A percentile compares a stretch with the other conserved stretches of the same genome.
Conservation (phyloP, 139 green algal species). For the Chlamydomonas eustigma region DNA sequence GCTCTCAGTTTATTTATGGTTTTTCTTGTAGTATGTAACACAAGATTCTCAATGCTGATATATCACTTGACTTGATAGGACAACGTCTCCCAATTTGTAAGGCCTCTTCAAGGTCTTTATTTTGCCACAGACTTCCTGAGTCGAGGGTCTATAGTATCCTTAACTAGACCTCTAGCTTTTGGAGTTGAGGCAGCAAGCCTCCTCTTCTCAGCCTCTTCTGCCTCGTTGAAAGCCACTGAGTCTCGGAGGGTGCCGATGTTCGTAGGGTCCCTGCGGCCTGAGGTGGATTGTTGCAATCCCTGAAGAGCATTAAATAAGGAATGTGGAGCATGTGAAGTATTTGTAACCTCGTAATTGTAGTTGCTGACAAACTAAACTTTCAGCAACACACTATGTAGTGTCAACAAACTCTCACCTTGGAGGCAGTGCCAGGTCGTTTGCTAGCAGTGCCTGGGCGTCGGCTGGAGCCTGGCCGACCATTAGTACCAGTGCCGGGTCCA, state of each 20-base stretch:
- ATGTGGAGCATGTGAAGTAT: no score
- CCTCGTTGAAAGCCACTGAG: slow-evolving; percentile 4
- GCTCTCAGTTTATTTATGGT: no score
- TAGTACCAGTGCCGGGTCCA: not conserved
- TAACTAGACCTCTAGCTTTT: slow-evolving; percentile 41
- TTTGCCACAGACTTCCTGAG: slow-evolving; percentile 29
- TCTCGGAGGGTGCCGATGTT: slow-evolving; percentile 43
- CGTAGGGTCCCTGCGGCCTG: slow-evolving; percentile 28
- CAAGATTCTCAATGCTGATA: no score
- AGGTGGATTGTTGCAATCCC: not conserved
- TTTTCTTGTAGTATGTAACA: no score
- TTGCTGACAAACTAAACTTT: no score
- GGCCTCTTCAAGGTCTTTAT: slow-evolving; percentile 1
- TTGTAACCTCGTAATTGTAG: no score
- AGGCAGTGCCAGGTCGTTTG: slow-evolving; percentile 6
- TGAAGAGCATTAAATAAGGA: no score
- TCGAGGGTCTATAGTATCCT: slow-evolving; percentile 44
- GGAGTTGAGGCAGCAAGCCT: slow-evolving; percentile 24
- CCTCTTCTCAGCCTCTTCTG: slow-evolving; percentile 1
- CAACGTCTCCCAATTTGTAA: no score
- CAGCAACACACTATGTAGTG: no score
- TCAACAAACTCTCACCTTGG: slow-evolving; percentile 5
- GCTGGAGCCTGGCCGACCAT: not conserved
- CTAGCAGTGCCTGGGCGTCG: slow-evolving; percentile 2
- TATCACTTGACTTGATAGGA: no score